Percentiles rank a stretch among this genome's conserved stretches.
phyloP scores from a whole-genome alignment of 345 rosid genomes.

The Draba incana region DNA sequence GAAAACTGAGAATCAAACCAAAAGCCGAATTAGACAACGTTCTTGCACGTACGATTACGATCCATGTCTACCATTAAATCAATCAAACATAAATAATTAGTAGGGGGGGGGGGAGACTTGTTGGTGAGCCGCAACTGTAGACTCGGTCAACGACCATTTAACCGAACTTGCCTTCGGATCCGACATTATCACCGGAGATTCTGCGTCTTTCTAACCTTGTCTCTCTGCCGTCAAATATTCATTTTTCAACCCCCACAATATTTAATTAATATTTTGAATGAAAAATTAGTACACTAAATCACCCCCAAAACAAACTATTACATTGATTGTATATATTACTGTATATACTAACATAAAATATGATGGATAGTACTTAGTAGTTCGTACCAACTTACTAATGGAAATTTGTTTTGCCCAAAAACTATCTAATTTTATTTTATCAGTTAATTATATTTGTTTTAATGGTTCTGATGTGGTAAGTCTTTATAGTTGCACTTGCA shows the following conservation, averaged over 20 bases:
- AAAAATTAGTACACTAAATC: background rate
- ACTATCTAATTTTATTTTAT: background rate
- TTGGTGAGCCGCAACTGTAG: slow-evolving; percentile 35
- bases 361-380: background rate
- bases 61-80: too few species aligned
- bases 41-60: too few species aligned
- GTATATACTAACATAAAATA: too few species aligned
- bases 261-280: background rate
- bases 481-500: background rate
- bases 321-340: too few species aligned
- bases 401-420: background rate
- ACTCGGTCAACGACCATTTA: slow-evolving; percentile 37
- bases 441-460: background rate
- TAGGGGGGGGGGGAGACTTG: background rate
- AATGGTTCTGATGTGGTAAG: slow-evolving; percentile 14
- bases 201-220: slow-evolving; percentile 26
- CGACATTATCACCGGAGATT: slow-evolving; percentile 33
- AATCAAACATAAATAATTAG: too few species aligned
- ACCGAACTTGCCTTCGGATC: slow-evolving; percentile 25
- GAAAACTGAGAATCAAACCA: too few species aligned
- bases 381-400: background rate
- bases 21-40: too few species aligned
- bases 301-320: background rate
- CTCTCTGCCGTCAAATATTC: slow-evolving; percentile 29
- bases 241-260: background rate